Base-by-base conservation (phyloP, 2,329 filamentous ascomycete species). In the Microsporum canis region DNA sequence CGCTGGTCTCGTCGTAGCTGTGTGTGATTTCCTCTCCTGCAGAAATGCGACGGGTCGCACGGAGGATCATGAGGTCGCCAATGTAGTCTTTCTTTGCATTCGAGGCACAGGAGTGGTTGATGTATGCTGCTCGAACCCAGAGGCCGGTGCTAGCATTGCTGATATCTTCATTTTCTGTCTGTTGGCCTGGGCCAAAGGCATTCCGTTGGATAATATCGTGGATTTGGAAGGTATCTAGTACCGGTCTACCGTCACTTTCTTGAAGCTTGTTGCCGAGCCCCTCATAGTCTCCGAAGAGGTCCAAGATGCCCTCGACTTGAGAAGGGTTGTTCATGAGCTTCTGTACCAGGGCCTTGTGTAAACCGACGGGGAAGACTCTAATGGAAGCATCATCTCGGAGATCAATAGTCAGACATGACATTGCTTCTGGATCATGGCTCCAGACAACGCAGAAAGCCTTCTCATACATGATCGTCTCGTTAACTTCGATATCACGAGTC, bases 401-500 rank as follows among this genome's bases (percentile, higher is more conserved):
- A 36, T 55, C 49, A 55, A 55, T 31, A 2, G 49, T 55, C 31
- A 55, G 49, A 36, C 49, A 55, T 8, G 49, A 36, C 10, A 55
- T 17, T 55, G 49, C 49, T 14, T 55, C 49, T 34, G 29, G 29
- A 17, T 55, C 49, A 17, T 55, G 49, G n/a, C 49, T 55, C 49
- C 49, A 55, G 49, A 55, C 49, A 8, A 55, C 31, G n/a, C 31
- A 68, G 65, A 83, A 82, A 0, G 81, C 80, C 63, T 84, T 84
- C 62, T 84, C 82, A 55, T 80, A 83, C 1, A 84, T 65, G 0
- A 84, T 67, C 1, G 83, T 70, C 2, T 83, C 78, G 0, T 81
- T 81, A 0, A 77, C 75, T 41, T 73, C 71, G 1, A 84, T 78
- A 0, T 71, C 65, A 23, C 71, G 68, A 0, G 76, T 80, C 0